Evolutionary conservation across 1,139 yeast genomes (phyloP).

Genomic region (Diutina rugosa): DNA sequence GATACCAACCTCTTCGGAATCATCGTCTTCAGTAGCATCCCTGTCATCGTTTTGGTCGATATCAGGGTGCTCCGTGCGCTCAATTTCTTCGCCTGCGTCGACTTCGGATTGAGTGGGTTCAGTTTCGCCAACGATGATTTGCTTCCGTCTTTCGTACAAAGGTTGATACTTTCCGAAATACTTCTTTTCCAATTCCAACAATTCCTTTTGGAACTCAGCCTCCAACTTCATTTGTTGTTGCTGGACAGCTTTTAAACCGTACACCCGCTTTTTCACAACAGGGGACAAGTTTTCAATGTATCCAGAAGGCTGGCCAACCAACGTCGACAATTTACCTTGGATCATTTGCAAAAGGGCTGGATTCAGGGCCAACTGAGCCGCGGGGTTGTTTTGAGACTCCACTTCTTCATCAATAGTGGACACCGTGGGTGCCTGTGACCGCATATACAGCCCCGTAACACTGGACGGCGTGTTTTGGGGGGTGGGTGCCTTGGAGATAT

Average conservation of each 20-base stretch:
- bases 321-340: constrained; percentile 75
- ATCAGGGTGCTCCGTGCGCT: constrained; percentile 23
- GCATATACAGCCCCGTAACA: constrained; percentile 63
- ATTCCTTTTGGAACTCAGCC: constrained; percentile 82
- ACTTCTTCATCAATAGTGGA: constrained; percentile 69
- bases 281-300: constrained; percentile 74
- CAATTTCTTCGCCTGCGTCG: constrained; percentile 61
- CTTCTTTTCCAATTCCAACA: constrained; percentile 76
- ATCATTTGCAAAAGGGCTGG: constrained; percentile 77
- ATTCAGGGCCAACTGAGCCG: constrained; percentile 49
- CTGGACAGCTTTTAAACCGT: constrained; percentile 79
- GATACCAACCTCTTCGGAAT: constrained; percentile 48
- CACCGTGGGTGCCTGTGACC: constrained; percentile 58
- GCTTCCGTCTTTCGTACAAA: constrained; percentile 59
- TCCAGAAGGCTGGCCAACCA: constrained; percentile 81
- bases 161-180: constrained; percentile 68
- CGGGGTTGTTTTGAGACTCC: constrained; percentile 11
- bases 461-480: constrained; percentile 98
- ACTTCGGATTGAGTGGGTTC: constrained; percentile 78
- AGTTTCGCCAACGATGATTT: constrained; percentile 54
- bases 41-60: constrained; percentile 19
- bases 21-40: constrained; percentile 22
- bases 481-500: constrained; percentile 90
- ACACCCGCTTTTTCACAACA: constrained; percentile 61
- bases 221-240: constrained; percentile 71